Conservation (phyloP, 2,329 filamentous ascomycete genomes). For the Fusarium zealandicum region DNA sequence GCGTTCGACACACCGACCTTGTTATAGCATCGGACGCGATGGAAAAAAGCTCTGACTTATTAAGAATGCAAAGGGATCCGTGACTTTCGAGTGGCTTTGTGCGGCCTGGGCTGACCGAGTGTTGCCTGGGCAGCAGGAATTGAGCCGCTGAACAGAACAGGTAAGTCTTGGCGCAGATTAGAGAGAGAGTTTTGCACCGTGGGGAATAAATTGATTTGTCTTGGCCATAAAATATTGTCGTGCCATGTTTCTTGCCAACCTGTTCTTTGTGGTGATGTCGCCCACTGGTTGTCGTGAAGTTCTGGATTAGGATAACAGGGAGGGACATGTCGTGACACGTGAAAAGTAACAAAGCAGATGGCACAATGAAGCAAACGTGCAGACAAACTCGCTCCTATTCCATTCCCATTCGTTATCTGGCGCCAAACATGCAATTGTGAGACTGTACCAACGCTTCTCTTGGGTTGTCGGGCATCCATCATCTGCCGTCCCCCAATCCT, state of each 20-base stretch:
- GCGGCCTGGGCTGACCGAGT: constrained; percentile 2
- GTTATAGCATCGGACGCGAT: constrained; percentile 94
- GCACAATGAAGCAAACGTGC: constrained; percentile 2
- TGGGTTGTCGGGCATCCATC: constrained; percentile 6
- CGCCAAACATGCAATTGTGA: neutral
- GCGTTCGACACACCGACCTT: constrained; percentile 99
- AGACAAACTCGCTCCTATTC: neutral
- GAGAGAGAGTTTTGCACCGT: neutral
- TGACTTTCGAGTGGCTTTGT: constrained; percentile 7
- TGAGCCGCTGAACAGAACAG: constrained; percentile 8
- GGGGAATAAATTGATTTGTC: neutral
- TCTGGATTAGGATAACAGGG: constrained; percentile 11
- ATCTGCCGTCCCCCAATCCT: constrained; percentile 16
- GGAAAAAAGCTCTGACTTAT: constrained; percentile 92
- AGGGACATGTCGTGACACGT: constrained; percentile 27
- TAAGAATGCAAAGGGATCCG: constrained; percentile 48
- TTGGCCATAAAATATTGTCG: neutral
- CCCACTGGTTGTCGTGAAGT: neutral
- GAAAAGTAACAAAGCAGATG: constrained; percentile 11
- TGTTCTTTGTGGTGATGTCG: neutral
- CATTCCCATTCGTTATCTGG: neutral
- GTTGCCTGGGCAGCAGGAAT: constrained; percentile 11
- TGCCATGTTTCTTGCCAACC: neutral
- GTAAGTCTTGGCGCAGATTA: constrained; percentile 6
- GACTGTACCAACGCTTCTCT: neutral